Percentiles rank a stretch among this genome's conserved stretches.
Evolutionary conservation across 371 early-diverging fungal genomes (phyloP).

Genomic region (Entomophthora muscae): DNA sequence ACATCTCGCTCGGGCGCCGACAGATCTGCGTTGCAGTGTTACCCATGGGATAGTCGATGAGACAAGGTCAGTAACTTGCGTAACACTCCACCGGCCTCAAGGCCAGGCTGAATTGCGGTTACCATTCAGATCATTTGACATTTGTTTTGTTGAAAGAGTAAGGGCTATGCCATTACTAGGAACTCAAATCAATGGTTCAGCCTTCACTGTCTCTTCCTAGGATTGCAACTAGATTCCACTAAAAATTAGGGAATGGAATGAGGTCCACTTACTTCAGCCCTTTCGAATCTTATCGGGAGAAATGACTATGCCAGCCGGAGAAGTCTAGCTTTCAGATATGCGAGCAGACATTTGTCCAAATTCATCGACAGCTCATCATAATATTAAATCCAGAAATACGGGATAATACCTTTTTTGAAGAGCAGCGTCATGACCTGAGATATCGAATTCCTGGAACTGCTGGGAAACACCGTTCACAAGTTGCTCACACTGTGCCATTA

Average conservation of each 20-base stretch:
- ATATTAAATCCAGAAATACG: not conserved
- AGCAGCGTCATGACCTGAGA: conserved; percentile 26
- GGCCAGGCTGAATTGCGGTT: conserved; percentile 43
- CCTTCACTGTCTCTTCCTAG: not conserved
- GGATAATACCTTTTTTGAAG: conserved; percentile 32
- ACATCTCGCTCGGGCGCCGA: conserved; percentile 42
- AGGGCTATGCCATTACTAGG: not conserved
- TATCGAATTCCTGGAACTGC: conserved; percentile 38
- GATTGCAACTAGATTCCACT: conserved; percentile 4
- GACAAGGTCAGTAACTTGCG: conserved; percentile 46
- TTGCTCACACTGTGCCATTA: not conserved
- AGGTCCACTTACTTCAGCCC: not conserved
- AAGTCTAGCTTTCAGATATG: conserved; percentile 52
- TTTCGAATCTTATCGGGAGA: not conserved
- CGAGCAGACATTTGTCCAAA: conserved; percentile 44
- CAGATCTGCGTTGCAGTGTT: conserved; percentile 19
- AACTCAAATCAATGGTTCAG: not conserved
- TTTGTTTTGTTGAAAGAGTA: not conserved
- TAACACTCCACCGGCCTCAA: conserved; percentile 72
- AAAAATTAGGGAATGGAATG: not conserved
- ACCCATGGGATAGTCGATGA: conserved; percentile 48
- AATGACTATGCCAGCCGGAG: conserved; percentile 29
- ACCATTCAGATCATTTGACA: not conserved
- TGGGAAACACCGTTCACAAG: conserved; percentile 25
- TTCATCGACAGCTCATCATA: conserved; percentile 47